These are phyloP conservation scores for Kodamaea kakaduensis DNA, from an alignment of 805 yeast species.

Conservation along the genomic window DNA sequence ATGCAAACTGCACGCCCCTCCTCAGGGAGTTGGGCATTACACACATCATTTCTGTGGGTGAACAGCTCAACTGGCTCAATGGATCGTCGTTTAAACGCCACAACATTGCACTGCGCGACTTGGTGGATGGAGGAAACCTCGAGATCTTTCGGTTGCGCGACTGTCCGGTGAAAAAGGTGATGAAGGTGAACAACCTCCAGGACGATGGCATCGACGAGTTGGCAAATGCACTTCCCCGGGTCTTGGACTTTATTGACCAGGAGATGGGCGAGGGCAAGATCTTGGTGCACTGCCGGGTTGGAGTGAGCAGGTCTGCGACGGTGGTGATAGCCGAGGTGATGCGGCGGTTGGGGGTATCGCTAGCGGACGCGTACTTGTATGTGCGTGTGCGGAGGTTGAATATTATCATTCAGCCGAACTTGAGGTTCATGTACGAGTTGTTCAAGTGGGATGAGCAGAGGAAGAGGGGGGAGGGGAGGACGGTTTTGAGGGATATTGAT, in stretches of 20 bases:
- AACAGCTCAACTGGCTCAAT: conserved; percentile 60
- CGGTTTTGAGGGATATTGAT: conserved; percentile 59
- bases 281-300: conserved; percentile 91
- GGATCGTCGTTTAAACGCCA: conserved; percentile 26
- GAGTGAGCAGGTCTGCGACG: conserved; percentile 92
- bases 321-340: conserved; percentile 94
- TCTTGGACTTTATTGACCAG: conserved; percentile 62
- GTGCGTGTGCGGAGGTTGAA: conserved; percentile 89
- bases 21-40: conserved; percentile 63
- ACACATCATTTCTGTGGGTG: conserved; percentile 84
- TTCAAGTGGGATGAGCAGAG: conserved; percentile 49
- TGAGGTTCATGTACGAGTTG: conserved; percentile 86
- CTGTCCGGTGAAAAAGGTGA: conserved; percentile 40
- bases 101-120: conserved; percentile 21
- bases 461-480: conserved; percentile 10
- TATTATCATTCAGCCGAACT: conserved; percentile 90
- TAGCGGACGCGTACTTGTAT: conserved; percentile 77
- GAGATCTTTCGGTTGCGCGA: conserved; percentile 20
- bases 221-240: conserved; percentile 54
- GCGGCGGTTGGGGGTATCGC: conserved; percentile 61
- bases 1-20: conserved; percentile 70
- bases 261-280: conserved; percentile 27
- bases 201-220: conserved; percentile 90
- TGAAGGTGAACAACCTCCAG: conserved; percentile 69
- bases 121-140: conserved; percentile 27